Conservation (phyloP, 495 filamentous ascomycete species). For the Podospora sp. region DNA sequence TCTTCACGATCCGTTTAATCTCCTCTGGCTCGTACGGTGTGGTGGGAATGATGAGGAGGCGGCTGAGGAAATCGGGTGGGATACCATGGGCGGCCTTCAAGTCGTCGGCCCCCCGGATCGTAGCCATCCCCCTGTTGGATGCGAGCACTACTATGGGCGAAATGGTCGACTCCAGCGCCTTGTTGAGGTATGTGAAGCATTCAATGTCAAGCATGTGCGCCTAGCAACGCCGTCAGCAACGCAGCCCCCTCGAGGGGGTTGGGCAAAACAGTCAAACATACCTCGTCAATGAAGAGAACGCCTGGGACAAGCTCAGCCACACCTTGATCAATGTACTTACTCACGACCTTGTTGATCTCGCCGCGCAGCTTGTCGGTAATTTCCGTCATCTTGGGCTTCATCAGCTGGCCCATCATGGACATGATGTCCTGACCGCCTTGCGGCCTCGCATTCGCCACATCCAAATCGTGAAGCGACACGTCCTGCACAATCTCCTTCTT, state of each 20-base stretch:
- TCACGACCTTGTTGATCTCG: conserved; percentile 99
- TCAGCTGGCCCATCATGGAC: conserved; percentile 99
- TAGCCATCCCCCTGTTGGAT: conserved; percentile 89
- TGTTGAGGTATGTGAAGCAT: conserved; percentile 98
- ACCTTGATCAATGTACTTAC: conserved; percentile 96
- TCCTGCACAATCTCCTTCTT: conserved; percentile 99
- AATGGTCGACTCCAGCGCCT: conserved; percentile 88
- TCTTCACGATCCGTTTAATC: conserved; percentile 83
- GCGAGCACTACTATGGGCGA: conserved; percentile 96
- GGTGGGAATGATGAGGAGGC: conserved; percentile 93
- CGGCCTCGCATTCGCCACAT: conserved; percentile 92
- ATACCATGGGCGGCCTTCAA: conserved; percentile 87
- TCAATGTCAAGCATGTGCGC: conserved; percentile 99
- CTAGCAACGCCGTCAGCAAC: conserved; percentile 44
- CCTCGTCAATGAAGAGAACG: conserved; percentile 98
- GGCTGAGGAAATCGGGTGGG: conserved; percentile 86
- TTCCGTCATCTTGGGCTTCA: conserved; percentile 98
- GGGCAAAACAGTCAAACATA: conserved; percentile 44
- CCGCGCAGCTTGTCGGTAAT: conserved; percentile 93
- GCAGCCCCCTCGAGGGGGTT: neutral
- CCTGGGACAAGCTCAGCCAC: conserved; percentile 97
- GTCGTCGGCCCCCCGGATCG: conserved; percentile 84
- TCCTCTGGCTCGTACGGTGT: conserved; percentile 80
- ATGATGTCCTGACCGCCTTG: conserved; percentile 98
- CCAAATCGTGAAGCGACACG: conserved; percentile 93